Evolutionary conservation across 129 eudicot genomes (phyloP).

Genomic region (Pittosporum tobira): DNA sequence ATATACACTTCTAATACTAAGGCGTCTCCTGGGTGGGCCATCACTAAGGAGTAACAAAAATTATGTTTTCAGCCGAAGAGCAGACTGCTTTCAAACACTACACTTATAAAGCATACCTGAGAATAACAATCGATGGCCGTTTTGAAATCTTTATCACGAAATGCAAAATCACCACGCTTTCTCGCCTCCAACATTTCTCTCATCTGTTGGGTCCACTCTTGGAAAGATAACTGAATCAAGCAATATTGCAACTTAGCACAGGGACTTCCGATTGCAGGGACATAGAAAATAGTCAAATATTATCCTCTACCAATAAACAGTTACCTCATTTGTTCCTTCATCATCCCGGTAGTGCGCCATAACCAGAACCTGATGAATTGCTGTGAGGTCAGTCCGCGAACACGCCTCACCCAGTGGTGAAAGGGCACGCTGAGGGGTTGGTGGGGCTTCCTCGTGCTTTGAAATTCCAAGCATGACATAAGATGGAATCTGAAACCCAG

Average conservation of each 20-base stretch:
- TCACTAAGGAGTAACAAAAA: too few species aligned
- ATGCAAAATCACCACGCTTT: constrained; percentile 61
- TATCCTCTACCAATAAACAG: not conserved
- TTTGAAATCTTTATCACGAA: constrained; percentile 61
- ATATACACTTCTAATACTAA: too few species aligned
- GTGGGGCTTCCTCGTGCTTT: constrained; percentile 59
- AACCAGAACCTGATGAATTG: constrained; percentile 61
- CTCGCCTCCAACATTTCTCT: constrained; percentile 72
- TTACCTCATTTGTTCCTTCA: constrained; percentile 79
- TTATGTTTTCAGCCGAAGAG: not conserved
- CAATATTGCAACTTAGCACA: not conserved
- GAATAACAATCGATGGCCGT: constrained; percentile 62
- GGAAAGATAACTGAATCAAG: constrained; percentile 50
- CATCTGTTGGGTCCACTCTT: constrained; percentile 85
- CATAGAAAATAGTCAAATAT: constrained; percentile 3
- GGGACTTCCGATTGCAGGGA: not conserved
- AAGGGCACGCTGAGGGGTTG: constrained; percentile 56
- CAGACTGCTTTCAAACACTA: not conserved
- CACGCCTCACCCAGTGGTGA: constrained; percentile 78
- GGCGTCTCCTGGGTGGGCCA: too few species aligned
- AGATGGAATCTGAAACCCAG: constrained; percentile 54
- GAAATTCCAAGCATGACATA: constrained; percentile 63
- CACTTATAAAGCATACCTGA: constrained; percentile 28
- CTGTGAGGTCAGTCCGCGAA: constrained; percentile 72
- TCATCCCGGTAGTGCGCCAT: constrained; percentile 69